phyloP scores from a whole-genome alignment of 768 basidiomycete species.

The Sistotremastrum suecicum region DNA sequence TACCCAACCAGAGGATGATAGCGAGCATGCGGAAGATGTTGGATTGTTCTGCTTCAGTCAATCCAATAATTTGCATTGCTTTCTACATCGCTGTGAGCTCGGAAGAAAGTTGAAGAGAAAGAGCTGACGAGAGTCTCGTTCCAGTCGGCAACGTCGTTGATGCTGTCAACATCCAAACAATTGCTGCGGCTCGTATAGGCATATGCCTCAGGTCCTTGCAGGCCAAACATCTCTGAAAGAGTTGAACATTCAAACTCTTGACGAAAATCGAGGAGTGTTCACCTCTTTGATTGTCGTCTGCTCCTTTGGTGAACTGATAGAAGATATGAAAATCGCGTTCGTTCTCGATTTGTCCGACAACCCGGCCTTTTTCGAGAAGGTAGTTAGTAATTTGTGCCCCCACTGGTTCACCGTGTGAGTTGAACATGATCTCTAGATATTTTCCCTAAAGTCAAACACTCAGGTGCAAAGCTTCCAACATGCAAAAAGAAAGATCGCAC shows the following conservation, averaged over 20 bases:
- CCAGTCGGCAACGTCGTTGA: slow-evolving; percentile 83
- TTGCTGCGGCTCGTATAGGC: slow-evolving; percentile 87
- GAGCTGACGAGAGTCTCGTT: slow-evolving; percentile 68
- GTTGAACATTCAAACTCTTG: neutral
- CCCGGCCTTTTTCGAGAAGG: slow-evolving; percentile 89
- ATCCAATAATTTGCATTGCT: slow-evolving; percentile 89
- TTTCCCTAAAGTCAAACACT: slow-evolving; percentile 55
- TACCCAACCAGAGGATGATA: slow-evolving; percentile 88
- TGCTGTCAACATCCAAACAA: slow-evolving; percentile 81
- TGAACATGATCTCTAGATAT: slow-evolving; percentile 99
- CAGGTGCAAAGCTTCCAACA: slow-evolving; percentile 3
- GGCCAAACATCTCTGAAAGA: slow-evolving; percentile 69
- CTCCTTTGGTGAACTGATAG: slow-evolving; percentile 97
- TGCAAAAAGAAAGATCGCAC: slow-evolving; percentile 33
- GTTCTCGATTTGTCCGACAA: slow-evolving; percentile 91
- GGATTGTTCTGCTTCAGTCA: slow-evolving; percentile 71
- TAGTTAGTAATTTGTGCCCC: slow-evolving; percentile 99
- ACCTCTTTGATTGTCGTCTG: slow-evolving; percentile 82
- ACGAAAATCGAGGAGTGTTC: slow-evolving; percentile 10
- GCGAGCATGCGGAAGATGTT: slow-evolving; percentile 93
- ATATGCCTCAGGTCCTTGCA: slow-evolving; percentile 94
- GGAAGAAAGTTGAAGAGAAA: neutral
- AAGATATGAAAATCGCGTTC: slow-evolving; percentile 99
- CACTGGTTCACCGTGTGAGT: slow-evolving; percentile 79
- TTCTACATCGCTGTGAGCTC: slow-evolving; percentile 30